These are phyloP conservation scores for Cytauxzoon felis DNA, from an alignment of 169 alveolate species.

Conservation along the genomic window DNA sequence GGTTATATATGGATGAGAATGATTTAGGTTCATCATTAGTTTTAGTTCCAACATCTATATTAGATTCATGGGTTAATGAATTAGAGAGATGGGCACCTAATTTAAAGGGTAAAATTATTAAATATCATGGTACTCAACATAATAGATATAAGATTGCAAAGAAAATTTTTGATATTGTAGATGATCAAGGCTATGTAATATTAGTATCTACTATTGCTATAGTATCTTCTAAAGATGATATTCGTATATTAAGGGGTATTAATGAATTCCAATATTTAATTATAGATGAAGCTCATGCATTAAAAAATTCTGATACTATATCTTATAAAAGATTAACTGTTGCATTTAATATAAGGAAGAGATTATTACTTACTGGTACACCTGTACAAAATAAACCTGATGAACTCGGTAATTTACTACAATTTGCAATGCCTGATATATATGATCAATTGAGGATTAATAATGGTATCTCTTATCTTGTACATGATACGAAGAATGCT, in stretches of 20 bases:
- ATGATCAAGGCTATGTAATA: slow-evolving; percentile 19
- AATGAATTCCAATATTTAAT: slow-evolving; percentile 78
- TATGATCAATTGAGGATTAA: slow-evolving; percentile 73
- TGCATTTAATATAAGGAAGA: slow-evolving; percentile 74
- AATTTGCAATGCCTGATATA: slow-evolving; percentile 85
- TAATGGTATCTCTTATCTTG: slow-evolving; percentile 71
- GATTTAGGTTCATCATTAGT: slow-evolving; percentile 69
- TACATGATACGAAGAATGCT: slow-evolving; percentile 36
- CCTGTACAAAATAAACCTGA: slow-evolving; percentile 83
- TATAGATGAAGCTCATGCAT: slow-evolving; percentile 91
- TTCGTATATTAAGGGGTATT: slow-evolving; percentile 36
- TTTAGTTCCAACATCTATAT: slow-evolving; percentile 79
- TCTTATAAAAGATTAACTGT: slow-evolving; percentile 80
- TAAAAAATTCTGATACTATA: slow-evolving; percentile 84
- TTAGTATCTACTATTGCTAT: slow-evolving; percentile 41
- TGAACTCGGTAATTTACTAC: slow-evolving; percentile 83
- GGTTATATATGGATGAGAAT: slow-evolving; percentile 17
- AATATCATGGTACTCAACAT: slow-evolving; percentile 75
- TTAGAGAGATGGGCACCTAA: slow-evolving; percentile 84
- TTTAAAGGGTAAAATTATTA: slow-evolving; percentile 65
- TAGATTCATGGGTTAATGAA: slow-evolving; percentile 83
- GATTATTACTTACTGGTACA: slow-evolving; percentile 87
- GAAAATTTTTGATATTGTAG: slow-evolving; percentile 39
- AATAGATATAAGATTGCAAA: slow-evolving; percentile 66
- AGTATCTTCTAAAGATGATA: slow-evolving; percentile 53